A percentile compares a stretch with the other conserved stretches of the same genome.
Conservation (phyloP, 139 green algal species). For the Dunaliella sp. region DNA sequence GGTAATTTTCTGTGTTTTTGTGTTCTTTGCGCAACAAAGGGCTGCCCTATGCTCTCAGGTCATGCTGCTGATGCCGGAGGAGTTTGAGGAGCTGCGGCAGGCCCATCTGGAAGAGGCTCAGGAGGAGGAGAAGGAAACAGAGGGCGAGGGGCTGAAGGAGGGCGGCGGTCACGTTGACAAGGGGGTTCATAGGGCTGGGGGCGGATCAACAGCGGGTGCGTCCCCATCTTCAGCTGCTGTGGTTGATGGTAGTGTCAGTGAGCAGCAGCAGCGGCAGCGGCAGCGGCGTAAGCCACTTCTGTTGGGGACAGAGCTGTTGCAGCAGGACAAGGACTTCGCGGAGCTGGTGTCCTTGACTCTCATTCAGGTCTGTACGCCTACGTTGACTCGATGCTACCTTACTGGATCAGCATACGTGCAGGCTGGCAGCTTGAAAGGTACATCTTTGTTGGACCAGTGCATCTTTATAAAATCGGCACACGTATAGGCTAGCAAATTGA, state of each 20-base stretch:
- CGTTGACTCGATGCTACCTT: too few relatives aligned
- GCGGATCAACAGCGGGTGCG: background rate
- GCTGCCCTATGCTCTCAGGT: too few relatives aligned
- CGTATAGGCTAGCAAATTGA: too few relatives aligned
- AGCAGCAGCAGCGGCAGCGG: slow-evolving; percentile 7
- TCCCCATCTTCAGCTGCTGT: too few relatives aligned
- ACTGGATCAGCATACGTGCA: too few relatives aligned
- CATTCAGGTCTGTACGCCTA: slow-evolving; percentile 14
- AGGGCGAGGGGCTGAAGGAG: background rate
- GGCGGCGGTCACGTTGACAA: slow-evolving; percentile 5
- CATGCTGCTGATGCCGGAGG: slow-evolving; percentile 37
- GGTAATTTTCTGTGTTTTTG: too few relatives aligned
- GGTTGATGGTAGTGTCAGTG: too few relatives aligned
- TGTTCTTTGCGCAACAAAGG: too few relatives aligned
- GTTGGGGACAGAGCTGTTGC: slow-evolving; percentile 16
- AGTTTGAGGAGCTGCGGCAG: slow-evolving; percentile 37
- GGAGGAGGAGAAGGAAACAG: background rate
- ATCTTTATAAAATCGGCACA: too few relatives aligned
- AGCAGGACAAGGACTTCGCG: slow-evolving; percentile 29
- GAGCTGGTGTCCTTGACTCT: slow-evolving; percentile 27
- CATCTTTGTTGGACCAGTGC: too few relatives aligned
- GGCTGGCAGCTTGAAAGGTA: too few relatives aligned
- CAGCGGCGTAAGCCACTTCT: background rate
- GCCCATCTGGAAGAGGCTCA: slow-evolving; percentile 16
- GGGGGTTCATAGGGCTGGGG: background rate